Base-by-base conservation (phyloP, 805 yeast species). In the Candida maltosa region DNA sequence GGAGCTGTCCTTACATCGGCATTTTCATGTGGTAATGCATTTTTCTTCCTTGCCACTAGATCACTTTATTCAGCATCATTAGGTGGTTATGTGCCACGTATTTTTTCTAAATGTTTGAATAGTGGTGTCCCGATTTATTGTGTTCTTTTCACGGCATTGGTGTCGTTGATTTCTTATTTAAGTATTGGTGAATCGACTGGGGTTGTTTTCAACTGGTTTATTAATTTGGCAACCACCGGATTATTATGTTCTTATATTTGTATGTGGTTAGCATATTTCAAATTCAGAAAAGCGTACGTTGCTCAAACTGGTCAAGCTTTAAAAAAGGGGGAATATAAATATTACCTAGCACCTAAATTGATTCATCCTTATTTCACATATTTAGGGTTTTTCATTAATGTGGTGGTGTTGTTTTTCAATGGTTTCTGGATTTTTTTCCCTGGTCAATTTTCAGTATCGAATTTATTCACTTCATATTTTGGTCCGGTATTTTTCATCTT, bases 341-440 rank as follows among this genome's bases (percentile, higher is more conserved):
- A 48, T 26, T 55, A 37, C 38, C 39, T 35, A 27, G 52, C 56
- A 6, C 50, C 56, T 20, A 29, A 31, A 27, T 49, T 51, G 32
- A 49, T 54, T 19, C 51, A 49, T 31, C 62, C 62, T 32, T 51
- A 40, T 31, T 44, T 51, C 47, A 42, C 58, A 4, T 53, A 56
- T 26, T 48, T 56, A 18, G 60, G 56, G 5, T 39, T 38, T 12
- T 42, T 48, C 24, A 33, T 61, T 29, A 53, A 47, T 41, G 24
- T 42, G 6, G 6, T 51, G 12, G 54, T 62, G 23, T 49, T 63
- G 26, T 42, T 63, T 22, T 62, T 60, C 52, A 62, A 62, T 37
- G 77, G 76, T 12, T 63, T 62, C 47, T 59, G 65, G 64, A 46
- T 61, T 6, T 62, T 63, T 34, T 62, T 63, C 54, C 67, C 68